These are phyloP conservation scores for Penicillium sp. DNA, from an alignment of 2,329 filamentous ascomycete genomes.

Conservation along the genomic window DNA sequence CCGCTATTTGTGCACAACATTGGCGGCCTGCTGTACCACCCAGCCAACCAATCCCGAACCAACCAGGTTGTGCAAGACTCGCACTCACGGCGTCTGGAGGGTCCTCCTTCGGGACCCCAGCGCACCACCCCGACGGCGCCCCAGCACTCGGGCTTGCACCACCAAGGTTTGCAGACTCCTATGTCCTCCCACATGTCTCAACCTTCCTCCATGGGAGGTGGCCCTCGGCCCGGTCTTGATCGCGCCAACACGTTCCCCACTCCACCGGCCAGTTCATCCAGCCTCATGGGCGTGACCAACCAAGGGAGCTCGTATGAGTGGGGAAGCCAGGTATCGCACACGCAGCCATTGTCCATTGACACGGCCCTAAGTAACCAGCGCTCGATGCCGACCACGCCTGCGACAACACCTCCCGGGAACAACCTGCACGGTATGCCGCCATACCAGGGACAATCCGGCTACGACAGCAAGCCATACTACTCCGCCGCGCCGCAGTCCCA, in stretches of 20 bases:
- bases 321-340: constrained; percentile 63
- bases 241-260: constrained; percentile 92
- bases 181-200: constrained; percentile 65
- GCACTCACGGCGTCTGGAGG: constrained; percentile 73
- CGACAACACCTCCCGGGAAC: constrained; percentile 81
- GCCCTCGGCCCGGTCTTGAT: constrained; percentile 73
- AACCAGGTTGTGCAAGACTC: constrained; percentile 84
- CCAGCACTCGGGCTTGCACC: constrained; percentile 61
- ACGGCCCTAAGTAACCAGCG: constrained; percentile 75
- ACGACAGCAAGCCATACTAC: constrained; percentile 80
- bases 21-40: constrained; percentile 88
- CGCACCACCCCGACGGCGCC: constrained; percentile 68
- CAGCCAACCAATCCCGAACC: constrained; percentile 74
- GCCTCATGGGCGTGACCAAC: constrained; percentile 74
- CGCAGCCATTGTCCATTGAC: constrained; percentile 78
- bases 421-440: constrained; percentile 75
- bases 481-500: constrained; percentile 67
- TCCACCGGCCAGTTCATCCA: constrained; percentile 88
- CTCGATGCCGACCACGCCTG: constrained; percentile 88
- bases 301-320: constrained; percentile 79
- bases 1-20: constrained; percentile 98
- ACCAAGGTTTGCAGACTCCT: constrained; percentile 68
- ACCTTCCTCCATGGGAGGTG: constrained; percentile 59
- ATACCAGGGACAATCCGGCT: constrained; percentile 71
- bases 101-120: constrained; percentile 46